Evolutionary conservation across 1,284 basidiomycete genomes (phyloP).

Genomic region (Psilocybe mexicana): DNA sequence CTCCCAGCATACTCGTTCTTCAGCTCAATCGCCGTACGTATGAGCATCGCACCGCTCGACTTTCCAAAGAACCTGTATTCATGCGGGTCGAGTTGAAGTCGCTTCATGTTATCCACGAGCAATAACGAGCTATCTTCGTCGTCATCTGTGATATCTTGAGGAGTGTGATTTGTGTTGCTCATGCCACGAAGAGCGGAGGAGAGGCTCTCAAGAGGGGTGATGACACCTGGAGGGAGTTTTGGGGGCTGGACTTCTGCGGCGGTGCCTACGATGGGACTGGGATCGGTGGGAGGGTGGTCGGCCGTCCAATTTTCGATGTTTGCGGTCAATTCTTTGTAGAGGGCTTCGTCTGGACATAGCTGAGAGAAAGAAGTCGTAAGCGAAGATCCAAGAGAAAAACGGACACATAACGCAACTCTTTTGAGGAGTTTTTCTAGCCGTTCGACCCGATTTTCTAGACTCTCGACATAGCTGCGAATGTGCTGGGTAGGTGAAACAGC

Average conservation of each 20-base stretch:
- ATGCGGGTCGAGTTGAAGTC: constrained; percentile 33
- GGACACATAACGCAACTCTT: constrained; percentile 39
- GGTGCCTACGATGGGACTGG: constrained; percentile 21
- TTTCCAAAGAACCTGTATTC: constrained; percentile 69
- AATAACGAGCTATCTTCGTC: constrained; percentile 39
- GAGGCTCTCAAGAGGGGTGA: constrained; percentile 26
- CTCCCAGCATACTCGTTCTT: constrained; percentile 57
- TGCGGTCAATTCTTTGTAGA: constrained; percentile 22
- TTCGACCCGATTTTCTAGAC: constrained; percentile 68
- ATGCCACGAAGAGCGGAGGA: constrained; percentile 33
- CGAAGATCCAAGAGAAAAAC: background rate
- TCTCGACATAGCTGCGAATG: constrained; percentile 63
- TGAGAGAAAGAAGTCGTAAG: constrained; percentile 16
- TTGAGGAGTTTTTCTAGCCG: constrained; percentile 71
- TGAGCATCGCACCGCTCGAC: constrained; percentile 66
- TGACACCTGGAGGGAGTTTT: constrained; percentile 1
- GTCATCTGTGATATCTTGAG: constrained; percentile 25
- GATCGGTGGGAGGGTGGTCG: constrained; percentile 21
- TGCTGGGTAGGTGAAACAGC: background rate
- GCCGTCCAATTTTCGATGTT: constrained; percentile 27
- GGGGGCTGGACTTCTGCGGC: background rate
- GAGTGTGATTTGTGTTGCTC: constrained; percentile 8
- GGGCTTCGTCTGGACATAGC: constrained; percentile 38
- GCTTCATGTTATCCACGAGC: constrained; percentile 39
- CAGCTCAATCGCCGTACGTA: constrained; percentile 65